Base-by-base conservation (phyloP, 805 yeast genomes). In the Citeromyces matritensis region DNA sequence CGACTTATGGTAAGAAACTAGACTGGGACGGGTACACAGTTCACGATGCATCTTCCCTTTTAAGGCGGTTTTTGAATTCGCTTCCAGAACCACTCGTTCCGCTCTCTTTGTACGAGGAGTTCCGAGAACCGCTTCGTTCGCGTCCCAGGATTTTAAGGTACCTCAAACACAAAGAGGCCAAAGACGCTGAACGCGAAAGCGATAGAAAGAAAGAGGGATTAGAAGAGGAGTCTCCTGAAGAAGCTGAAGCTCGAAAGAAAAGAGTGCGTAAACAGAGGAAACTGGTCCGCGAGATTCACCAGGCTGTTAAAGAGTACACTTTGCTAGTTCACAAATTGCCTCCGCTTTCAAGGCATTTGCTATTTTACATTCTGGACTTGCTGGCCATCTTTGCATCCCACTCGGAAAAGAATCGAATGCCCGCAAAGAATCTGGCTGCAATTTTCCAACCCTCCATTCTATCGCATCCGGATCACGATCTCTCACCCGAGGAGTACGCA, bases 381-480 rank as follows among this genome's bases (percentile, higher is more conserved):
- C 60, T 91, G 36, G 78, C 94, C 9, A 69, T 85, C 57, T 93
- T 91, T 44, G 79, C 85, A 27, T 71, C 78, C 36, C 76, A 80
- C 44, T 66, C 93, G 10, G 69, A 68, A 31, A 70, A 70, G 37
- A 91, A 86, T 49, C 60, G 83, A 39, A 91, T 91, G 99, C 74
- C 95, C 2, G 82, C 94, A 1, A 70, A 84, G 43, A 91, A 91
- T 49, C 59, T 91, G 39, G 94, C 97, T 1, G 95, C 97, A 2
- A 82, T 91, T 35, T 91, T 91, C 58, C 98, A 91, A 56, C 97
- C 98, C 3, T 81, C 95, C n/a, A 73, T 91, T 11, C 60, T 91
- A 33, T 80, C 94, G 7, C 97, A 88, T 51, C 94, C 95, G 4
- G 69, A 66, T 40, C 96, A 91, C 51, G 95, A 86, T 48, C 71